Evolutionary conservation across 371 early-diverging fungal species (phyloP).

Genomic region (Aphelidium insulamus): DNA sequence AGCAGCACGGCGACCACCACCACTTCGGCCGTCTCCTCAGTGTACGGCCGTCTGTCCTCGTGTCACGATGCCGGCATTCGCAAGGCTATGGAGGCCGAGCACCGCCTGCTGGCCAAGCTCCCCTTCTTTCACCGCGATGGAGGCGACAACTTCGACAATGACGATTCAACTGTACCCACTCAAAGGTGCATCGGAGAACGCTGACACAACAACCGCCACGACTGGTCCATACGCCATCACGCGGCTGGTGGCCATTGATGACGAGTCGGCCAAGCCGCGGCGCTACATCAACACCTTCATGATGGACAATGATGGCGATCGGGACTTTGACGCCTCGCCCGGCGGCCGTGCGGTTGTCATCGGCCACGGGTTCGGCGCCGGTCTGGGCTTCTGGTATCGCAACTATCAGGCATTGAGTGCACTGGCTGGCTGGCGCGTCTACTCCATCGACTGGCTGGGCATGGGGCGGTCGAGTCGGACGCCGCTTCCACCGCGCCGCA

Average conservation of each 20-base stretch:
- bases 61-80: no score
- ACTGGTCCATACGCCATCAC: no score
- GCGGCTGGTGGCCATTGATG: conserved; percentile 21
- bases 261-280: conserved; percentile 11
- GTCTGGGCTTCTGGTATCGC: conserved; percentile 68
- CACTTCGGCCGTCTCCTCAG: no score
- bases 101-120: no score
- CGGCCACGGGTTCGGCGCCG: conserved; percentile 81
- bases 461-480: conserved; percentile 64
- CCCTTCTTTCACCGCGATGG: no score
- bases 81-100: no score
- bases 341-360: conserved; percentile 21
- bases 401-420: conserved; percentile 46
- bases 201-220: conserved; percentile 11
- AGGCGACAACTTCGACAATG: no score
- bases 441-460: conserved; percentile 72
- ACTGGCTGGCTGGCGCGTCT: conserved; percentile 39
- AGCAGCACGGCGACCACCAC: no score
- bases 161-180: no score
- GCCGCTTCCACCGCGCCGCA: conserved; percentile 31
- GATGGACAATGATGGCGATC: conserved; percentile 8
- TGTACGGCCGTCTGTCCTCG: no score
- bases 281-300: conserved; percentile 16
- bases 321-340: conserved; percentile 1
- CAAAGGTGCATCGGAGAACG: conserved; percentile 9